Evolutionary conservation across 371 early-diverging fungal species (phyloP), one percentile per base, ranked within the genome.

Genomic region (Parasitella parasitica): DNA sequence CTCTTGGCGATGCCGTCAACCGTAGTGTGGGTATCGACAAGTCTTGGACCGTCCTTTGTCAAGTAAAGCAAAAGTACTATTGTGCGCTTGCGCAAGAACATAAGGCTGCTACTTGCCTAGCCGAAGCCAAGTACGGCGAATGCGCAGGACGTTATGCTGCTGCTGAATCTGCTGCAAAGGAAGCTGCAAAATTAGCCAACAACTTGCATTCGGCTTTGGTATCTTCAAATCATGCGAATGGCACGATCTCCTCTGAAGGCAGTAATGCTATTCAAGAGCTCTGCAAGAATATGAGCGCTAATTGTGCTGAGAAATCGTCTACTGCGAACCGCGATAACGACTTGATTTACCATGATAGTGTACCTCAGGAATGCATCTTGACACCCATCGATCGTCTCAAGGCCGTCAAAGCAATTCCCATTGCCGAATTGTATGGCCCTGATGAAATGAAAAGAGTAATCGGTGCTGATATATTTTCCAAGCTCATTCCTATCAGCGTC

Each of bases 311-410:
- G 49, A 82, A 88, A 55, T 77, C 82, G 57, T 69, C 71, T 0
- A 66, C 73, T 3, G 86, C 88, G 0, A 78, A 80, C 15, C 89
- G 89, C 38, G 98, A 98, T 78, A 98, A 98, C 64, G 98, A 98
- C 66, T 76, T 97, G 75, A 89, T 98, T 41, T 98, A 98, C 71
- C 93, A 96, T 76, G 96, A 92, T 38, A 62, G 85, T 0, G 94
- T 95, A 0, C 97, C 97, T 6, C 86, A 85, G 62, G 86, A 82
- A 53, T 89, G 89, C 41, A 83, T 91, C 3, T 73, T 98, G 12
- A 78, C 90, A 0, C 85, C 93, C 3, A 82, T 96, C 6, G 96
- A 95, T 35, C 93, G 94, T 58, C 59, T 92, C 24, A 85, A 86
- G 49, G 89, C 88, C 0, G 93, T 90, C 57, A 92, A 91, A 64